Evolutionary conservation across 2,329 filamentous ascomycete genomes (phyloP).

Genomic region (Trichoderma koningiopsis): DNA sequence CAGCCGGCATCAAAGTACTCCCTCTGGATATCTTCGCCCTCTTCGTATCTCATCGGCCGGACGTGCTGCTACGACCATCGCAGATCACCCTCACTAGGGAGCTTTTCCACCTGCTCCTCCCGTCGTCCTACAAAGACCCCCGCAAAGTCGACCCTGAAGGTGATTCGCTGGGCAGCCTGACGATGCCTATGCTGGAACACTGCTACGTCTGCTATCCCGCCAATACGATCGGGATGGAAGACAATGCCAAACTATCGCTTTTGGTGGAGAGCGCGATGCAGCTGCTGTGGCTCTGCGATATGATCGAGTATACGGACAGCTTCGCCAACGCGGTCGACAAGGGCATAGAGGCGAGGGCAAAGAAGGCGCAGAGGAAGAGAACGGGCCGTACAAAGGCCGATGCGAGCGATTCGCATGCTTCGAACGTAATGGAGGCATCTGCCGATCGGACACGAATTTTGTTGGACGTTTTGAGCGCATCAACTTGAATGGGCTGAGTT

Average conservation of each 20-base stretch:
- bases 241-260: slow-evolving; percentile 74
- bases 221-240: slow-evolving; percentile 59
- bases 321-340: slow-evolving; percentile 46
- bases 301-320: slow-evolving; percentile 39
- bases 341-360: slow-evolving; percentile 53
- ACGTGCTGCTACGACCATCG: slow-evolving; percentile 41
- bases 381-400: slow-evolving; percentile 39
- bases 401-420: slow-evolving; percentile 46
- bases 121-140: slow-evolving; percentile 46
- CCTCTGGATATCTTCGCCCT: slow-evolving; percentile 60
- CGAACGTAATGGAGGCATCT: slow-evolving; percentile 48
- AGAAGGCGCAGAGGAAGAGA: slow-evolving; percentile 49
- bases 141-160: slow-evolving; percentile 41
- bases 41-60: slow-evolving; percentile 48
- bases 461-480: slow-evolving; percentile 39
- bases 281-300: slow-evolving; percentile 47
- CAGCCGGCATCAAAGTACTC: slow-evolving; percentile 58
- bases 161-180: slow-evolving; percentile 45
- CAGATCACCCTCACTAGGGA: slow-evolving; percentile 51
- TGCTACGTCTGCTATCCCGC: slow-evolving; percentile 70
- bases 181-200: slow-evolving; percentile 50
- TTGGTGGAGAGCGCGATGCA: slow-evolving; percentile 67
- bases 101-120: slow-evolving; percentile 50
- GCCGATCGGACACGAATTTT: slow-evolving; percentile 46
- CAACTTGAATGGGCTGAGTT: slow-evolving; percentile 22